Evolutionary conservation across 1,284 basidiomycete species (phyloP).

Genomic region (Puccinia polysora): DNA sequence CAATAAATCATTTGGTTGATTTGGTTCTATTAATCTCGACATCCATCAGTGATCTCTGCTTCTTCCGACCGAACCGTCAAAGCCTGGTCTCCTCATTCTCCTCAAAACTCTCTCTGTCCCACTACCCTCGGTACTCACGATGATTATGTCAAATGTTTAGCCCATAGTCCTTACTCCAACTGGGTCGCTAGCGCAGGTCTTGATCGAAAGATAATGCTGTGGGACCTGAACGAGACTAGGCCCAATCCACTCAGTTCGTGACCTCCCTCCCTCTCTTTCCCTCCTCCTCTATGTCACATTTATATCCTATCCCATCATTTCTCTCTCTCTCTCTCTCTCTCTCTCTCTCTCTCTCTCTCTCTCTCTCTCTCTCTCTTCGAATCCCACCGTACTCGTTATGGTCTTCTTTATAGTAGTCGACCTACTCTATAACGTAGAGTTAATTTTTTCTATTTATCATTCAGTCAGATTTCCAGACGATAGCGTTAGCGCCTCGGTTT

Average conservation of each 20-base stretch:
- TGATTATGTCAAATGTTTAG: conserved; percentile 86
- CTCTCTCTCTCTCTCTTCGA: conserved; percentile 63
- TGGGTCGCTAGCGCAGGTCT: conserved; percentile 93
- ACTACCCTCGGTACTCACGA: conserved; percentile 74
- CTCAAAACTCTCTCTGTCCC: conserved; percentile 59
- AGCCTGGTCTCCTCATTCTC: conserved; percentile 82
- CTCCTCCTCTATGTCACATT: no score
- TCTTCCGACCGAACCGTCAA: conserved; percentile 94
- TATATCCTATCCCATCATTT: conserved; percentile 49
- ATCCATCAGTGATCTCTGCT: conserved; percentile 70
- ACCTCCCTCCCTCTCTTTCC: no score
- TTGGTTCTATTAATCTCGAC: background rate
- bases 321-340: conserved; percentile 55
- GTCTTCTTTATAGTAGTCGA: background rate
- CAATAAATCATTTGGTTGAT: conserved; percentile 37
- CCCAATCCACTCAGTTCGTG: conserved; percentile 53
- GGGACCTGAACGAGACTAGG: conserved; percentile 65
- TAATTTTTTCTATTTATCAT: no score
- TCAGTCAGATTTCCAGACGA: conserved; percentile 47
- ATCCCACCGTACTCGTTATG: conserved; percentile 66
- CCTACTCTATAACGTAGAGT: no score
- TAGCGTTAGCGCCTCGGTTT: conserved; percentile 52
- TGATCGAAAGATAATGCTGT: conserved; percentile 85
- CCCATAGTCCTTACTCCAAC: conserved; percentile 68
- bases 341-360: conserved; percentile 59